A percentile compares a stretch with the other conserved stretches of the same genome.
phyloP scores from a whole-genome alignment of 305 asterid genomes.

The Rubia tinctorum region DNA sequence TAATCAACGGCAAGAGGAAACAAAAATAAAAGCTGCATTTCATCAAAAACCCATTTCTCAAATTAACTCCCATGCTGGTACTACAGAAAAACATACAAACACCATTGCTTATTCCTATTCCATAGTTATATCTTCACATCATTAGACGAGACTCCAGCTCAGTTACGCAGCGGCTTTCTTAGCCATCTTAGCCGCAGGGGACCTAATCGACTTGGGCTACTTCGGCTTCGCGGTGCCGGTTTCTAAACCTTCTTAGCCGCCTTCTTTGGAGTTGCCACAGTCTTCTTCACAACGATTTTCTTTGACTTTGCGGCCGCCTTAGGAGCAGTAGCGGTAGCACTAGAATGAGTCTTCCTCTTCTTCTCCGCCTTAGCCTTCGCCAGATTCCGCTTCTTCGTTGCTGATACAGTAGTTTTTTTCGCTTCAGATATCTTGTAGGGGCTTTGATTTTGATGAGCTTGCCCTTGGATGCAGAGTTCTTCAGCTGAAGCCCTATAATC shows the following conservation, averaged over 20 bases:
- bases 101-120: too few relatives aligned
- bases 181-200: constrained; percentile 37
- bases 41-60: too few relatives aligned
- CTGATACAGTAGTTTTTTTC: too few relatives aligned
- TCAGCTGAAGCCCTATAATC: constrained; percentile 53
- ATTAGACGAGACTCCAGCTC: neutral
- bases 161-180: constrained; percentile 19
- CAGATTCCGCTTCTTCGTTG: constrained; percentile 20
- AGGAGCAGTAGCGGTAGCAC: neutral
- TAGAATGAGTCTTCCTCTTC: neutral
- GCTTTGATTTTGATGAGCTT: constrained; percentile 66
- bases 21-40: too few relatives aligned
- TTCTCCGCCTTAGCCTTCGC: neutral
- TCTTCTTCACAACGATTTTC: constrained; percentile 11
- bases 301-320: constrained; percentile 4
- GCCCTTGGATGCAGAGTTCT: constrained; percentile 54
- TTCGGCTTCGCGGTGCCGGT: constrained; percentile 29
- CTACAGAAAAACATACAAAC: too few relatives aligned
- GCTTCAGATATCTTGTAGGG: constrained; percentile 49
- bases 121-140: neutral
- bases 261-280: constrained; percentile 18
- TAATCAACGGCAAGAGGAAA: too few relatives aligned
- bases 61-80: too few relatives aligned
- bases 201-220: constrained; percentile 35
- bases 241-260: constrained; percentile 38